Evolutionary conservation across 2,329 filamentous ascomycete genomes (phyloP), one percentile per base, ranked within the genome.

Genomic region (Phyllosticta capitalensis): DNA sequence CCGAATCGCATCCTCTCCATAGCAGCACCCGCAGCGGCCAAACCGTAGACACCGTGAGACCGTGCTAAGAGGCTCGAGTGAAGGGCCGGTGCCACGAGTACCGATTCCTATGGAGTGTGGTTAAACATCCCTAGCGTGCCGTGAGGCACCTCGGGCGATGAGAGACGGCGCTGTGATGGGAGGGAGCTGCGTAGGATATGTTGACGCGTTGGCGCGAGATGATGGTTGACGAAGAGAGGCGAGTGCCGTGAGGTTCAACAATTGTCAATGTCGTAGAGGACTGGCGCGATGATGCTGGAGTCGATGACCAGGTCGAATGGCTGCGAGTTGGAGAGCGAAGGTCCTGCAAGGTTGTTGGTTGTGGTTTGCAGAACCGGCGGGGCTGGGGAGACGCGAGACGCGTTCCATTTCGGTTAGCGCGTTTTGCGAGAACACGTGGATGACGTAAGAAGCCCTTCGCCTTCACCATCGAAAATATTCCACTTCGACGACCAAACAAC

Each of bases 121-220:
- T 72, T 73, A 78, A 78, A 83, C 80, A 84, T 85, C 83, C 82
- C 81, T 83, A 79, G 67, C 66, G 62, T 55, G 62, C 69, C 66
- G 56, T 45, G 38, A 45, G 14, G 14, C n/a, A n/a, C n/a, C n/a
- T 60, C 71, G 79, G 82, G 83, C 87, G 86, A 85, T 87, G 77
- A 78, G 79, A 79, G 78, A 78, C 81, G 84, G 88, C 86, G 82
- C 83, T 90, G 81, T 87, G 72, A 79, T 82, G 87, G 84, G 86
- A 86, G 88, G 84, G 84, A 78, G 76, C 81, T 88, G 89, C 87
- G 80, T 59, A 6, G 38, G 38, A 24, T 59, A 33, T 69, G 65
- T 63, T 58, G 61, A 54, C 59, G 49, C 61, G 59, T 57, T 52
- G 58, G 68, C 70, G 69, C 66, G 69, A 72, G 70, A 71, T 68